A percentile compares a stretch with the other conserved stretches of the same genome.
These are phyloP conservation scores for Skeletonema tropicum DNA, from an alignment of 108 stramenopile genomes.

Conservation along the genomic window DNA sequence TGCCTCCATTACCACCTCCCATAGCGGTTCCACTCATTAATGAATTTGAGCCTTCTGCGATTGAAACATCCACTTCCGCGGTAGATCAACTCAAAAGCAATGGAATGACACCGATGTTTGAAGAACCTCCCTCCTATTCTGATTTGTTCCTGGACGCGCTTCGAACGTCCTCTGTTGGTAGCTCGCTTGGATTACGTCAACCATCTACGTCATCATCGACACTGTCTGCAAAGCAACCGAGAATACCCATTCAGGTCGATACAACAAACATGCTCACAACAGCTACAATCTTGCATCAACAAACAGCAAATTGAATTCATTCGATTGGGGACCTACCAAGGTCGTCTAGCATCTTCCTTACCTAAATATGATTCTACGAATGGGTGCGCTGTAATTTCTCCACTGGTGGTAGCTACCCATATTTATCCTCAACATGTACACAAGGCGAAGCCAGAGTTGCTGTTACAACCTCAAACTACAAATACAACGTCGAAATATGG, in stretches of 20 bases:
- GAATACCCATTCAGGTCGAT: constrained; percentile 27
- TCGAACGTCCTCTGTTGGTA: constrained; percentile 15
- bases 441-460: neutral
- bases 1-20: constrained; percentile 44
- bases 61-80: constrained; percentile 30
- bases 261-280: constrained; percentile 3
- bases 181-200: constrained; percentile 16
- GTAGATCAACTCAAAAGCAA: constrained; percentile 47
- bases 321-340: constrained; percentile 79
- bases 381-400: constrained; percentile 90
- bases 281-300: constrained; percentile 46
- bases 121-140: constrained; percentile 25
- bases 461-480: neutral
- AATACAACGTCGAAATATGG: constrained; percentile 44
- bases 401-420: constrained; percentile 69
- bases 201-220: constrained; percentile 7
- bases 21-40: constrained; percentile 41
- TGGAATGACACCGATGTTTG: constrained; percentile 42
- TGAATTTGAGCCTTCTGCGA: constrained; percentile 14
- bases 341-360: constrained; percentile 46
- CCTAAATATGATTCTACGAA: constrained; percentile 72
- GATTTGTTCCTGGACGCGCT: constrained; percentile 45
- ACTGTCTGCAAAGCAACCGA: neutral
- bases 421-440: constrained; percentile 35
- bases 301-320: constrained; percentile 64